These are phyloP conservation scores for Inga laurina DNA, from an alignment of 306 rosid genomes.

Conservation along the genomic window DNA sequence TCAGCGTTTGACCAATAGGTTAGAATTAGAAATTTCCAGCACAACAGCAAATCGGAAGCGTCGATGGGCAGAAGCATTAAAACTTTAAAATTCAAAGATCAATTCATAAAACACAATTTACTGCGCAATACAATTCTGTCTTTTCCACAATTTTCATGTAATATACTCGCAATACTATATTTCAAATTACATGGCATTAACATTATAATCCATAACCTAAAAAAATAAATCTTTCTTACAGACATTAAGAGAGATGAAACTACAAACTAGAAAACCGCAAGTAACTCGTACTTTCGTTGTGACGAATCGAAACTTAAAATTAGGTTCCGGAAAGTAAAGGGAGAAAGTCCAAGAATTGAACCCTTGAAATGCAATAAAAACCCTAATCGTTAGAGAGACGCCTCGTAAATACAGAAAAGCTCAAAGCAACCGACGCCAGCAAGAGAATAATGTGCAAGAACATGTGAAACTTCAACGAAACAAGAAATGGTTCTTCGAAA, in stretches of 20 bases:
- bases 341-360: neutral
- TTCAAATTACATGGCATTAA: neutral
- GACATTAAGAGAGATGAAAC: neutral
- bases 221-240: neutral
- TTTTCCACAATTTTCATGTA: neutral
- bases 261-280: neutral
- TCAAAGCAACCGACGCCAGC: neutral
- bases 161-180: neutral
- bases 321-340: neutral
- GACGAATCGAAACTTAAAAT: neutral
- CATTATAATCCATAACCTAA: neutral
- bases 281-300: neutral
- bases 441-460: neutral
- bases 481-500: neutral
- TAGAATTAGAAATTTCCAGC: neutral
- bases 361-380: neutral
- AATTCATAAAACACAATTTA: neutral
- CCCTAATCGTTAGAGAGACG: neutral
- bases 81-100: neutral
- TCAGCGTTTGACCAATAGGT: neutral
- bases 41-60: neutral
- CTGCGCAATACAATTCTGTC: neutral
- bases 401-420: neutral
- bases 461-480: neutral
- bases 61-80: neutral